These are phyloP conservation scores for Eutypa lata DNA, from an alignment of 2,329 filamentous ascomycete genomes.

Conservation along the genomic window DNA sequence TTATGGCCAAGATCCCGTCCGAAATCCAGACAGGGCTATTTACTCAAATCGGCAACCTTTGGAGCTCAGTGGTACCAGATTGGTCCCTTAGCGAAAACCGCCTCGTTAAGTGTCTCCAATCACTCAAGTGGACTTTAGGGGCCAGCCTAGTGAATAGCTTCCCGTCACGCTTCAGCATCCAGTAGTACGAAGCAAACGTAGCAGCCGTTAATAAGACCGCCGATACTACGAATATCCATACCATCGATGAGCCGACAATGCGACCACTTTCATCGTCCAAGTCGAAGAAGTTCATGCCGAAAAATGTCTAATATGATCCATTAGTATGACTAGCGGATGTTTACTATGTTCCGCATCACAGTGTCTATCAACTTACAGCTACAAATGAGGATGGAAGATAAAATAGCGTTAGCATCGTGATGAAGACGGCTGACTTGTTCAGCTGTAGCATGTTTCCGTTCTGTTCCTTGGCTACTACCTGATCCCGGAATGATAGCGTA, in stretches of 20 bases:
- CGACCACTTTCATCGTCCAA: conserved; percentile 24
- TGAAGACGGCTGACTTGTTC: conserved; percentile 30
- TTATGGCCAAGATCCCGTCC: too few species aligned
- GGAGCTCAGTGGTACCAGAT: neutral
- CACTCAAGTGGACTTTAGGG: conserved; percentile 14
- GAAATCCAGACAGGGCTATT: neutral
- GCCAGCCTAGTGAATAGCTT: conserved; percentile 18
- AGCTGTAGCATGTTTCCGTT: conserved; percentile 27
- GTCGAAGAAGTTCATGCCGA: conserved; percentile 40
- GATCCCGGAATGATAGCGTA: conserved; percentile 27
- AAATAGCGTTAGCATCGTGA: conserved; percentile 27
- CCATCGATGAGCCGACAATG: conserved; percentile 30
- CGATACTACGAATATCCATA: conserved; percentile 36
- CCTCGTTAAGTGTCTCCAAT: conserved; percentile 10
- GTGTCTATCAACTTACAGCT: conserved; percentile 24
- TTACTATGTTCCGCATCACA: neutral
- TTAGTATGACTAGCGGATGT: neutral
- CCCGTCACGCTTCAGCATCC: conserved; percentile 22
- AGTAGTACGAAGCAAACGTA: conserved; percentile 30
- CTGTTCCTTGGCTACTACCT: conserved; percentile 28
- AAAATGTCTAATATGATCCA: conserved; percentile 28
- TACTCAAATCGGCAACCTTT: neutral
- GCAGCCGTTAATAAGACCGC: conserved; percentile 26
- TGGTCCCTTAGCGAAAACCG: neutral
- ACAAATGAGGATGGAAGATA: conserved; percentile 34